Evolutionary conservation across 306 rosid species (phyloP).

Genomic region (Pachyrhizus erosus): DNA sequence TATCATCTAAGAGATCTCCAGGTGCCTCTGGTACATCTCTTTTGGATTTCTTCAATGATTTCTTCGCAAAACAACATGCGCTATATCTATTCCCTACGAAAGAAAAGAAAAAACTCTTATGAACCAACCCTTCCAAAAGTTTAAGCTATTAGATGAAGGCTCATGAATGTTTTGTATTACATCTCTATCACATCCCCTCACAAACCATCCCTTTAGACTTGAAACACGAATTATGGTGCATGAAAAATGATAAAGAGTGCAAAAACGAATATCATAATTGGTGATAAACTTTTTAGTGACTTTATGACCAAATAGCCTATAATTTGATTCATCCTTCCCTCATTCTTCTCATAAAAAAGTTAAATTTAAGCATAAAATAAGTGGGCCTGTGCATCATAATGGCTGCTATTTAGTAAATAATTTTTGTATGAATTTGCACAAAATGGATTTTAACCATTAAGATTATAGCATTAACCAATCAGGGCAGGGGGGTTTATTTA

Average conservation of each 20-base stretch:
- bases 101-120: background rate
- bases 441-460: too few relatives aligned
- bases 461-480: too few relatives aligned
- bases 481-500: too few relatives aligned
- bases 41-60: constrained; percentile 60
- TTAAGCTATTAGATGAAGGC: background rate
- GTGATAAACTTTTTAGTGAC: too few relatives aligned
- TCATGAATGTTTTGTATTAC: background rate
- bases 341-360: too few relatives aligned
- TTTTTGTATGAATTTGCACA: too few relatives aligned
- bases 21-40: constrained; percentile 48
- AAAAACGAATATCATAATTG: background rate
- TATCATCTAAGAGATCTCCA: constrained; percentile 52
- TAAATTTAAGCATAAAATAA: too few relatives aligned
- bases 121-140: background rate
- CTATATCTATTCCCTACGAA: constrained; percentile 50
- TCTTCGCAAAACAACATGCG: constrained; percentile 63
- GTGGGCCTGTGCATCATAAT: too few relatives aligned
- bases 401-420: too few relatives aligned
- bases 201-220: background rate
- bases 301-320: too few relatives aligned
- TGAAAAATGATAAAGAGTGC: background rate
- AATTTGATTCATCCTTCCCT: too few relatives aligned
- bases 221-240: background rate
- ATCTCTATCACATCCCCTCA: background rate